Percentiles rank a stretch among this genome's conserved stretches.
Evolutionary conservation across 106 monocot genomes (phyloP).

Genomic region (Dendrobium huoshanense): DNA sequence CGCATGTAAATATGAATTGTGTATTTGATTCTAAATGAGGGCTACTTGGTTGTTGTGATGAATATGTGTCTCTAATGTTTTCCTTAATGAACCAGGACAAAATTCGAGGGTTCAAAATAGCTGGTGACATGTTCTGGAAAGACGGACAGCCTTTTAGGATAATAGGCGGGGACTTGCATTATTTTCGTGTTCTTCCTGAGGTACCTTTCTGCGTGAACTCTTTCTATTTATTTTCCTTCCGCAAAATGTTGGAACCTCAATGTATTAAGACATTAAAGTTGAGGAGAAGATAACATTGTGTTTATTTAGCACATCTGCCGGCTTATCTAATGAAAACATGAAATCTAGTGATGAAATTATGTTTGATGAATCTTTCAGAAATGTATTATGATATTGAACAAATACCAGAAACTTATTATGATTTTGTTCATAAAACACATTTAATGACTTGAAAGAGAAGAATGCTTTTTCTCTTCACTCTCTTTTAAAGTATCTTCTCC

Average conservation of each 20-base stretch:
- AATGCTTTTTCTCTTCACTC: background rate
- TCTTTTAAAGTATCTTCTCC: background rate
- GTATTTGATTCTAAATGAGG: background rate
- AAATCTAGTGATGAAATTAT: background rate
- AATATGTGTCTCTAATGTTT: background rate
- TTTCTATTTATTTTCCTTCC: background rate
- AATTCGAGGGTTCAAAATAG: slow-evolving; percentile 51
- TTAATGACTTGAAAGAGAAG: background rate
- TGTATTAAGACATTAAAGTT: background rate
- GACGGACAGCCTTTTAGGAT: slow-evolving; percentile 71
- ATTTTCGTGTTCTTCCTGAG: slow-evolving; percentile 83
- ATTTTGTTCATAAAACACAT: background rate
- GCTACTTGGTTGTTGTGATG: background rate
- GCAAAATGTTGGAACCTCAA: background rate
- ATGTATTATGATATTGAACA: background rate
- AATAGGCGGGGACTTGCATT: slow-evolving; percentile 91
- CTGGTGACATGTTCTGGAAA: slow-evolving; percentile 75
- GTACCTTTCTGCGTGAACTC: slow-evolving; percentile 18
- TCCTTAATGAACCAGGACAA: slow-evolving; percentile 14
- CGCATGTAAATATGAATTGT: background rate
- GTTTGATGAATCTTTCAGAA: background rate
- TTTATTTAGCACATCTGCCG: background rate
- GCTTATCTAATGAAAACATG: background rate
- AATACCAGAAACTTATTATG: background rate
- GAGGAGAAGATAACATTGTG: background rate